Conservation (phyloP, 1,139 yeast species). For the Suzukiozyma palmioleophila region DNA sequence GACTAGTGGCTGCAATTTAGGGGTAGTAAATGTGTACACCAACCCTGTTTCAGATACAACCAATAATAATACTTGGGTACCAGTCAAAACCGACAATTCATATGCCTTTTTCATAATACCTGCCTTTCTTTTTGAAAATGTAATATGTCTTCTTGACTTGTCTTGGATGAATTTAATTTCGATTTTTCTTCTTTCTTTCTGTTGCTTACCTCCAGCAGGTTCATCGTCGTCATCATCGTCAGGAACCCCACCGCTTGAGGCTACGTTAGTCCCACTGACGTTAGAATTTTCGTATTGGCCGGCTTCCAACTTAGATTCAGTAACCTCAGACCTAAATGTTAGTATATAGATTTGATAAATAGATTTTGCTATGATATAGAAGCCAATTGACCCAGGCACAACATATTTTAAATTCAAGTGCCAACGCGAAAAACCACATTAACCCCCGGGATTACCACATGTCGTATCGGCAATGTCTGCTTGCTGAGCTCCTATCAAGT, state of each 20-base stretch:
- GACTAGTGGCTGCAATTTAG: constrained; percentile 94
- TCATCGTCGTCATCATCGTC: constrained; percentile 73
- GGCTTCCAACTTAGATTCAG: constrained; percentile 41
- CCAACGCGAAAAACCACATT: too few species aligned
- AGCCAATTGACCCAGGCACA: too few species aligned
- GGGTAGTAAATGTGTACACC: constrained; percentile 97
- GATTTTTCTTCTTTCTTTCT: constrained; percentile 89
- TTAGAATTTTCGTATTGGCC: constrained; percentile 22
- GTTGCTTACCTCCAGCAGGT: constrained; percentile 49
- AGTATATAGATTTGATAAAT: constrained; percentile 10
- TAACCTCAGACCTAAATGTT: constrained; percentile 34
- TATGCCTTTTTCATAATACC: constrained; percentile 99
- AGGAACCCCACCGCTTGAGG: constrained; percentile 21
- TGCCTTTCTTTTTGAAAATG: constrained; percentile 95
- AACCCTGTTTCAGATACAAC: constrained; percentile 97
- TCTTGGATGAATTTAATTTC: constrained; percentile 96
- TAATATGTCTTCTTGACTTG: constrained; percentile 94
- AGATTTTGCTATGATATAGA: not conserved
- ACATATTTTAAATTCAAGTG: too few species aligned
- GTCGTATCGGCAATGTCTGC: too few species aligned
- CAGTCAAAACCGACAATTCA: constrained; percentile 91
- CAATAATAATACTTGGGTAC: constrained; percentile 88
- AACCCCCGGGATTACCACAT: too few species aligned
- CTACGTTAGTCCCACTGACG: constrained; percentile 17
- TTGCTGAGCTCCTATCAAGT: too few species aligned